These are phyloP conservation scores for Symbiodinium pilosum DNA, from an alignment of 73 alveolate genomes.

Conservation along the genomic window DNA sequence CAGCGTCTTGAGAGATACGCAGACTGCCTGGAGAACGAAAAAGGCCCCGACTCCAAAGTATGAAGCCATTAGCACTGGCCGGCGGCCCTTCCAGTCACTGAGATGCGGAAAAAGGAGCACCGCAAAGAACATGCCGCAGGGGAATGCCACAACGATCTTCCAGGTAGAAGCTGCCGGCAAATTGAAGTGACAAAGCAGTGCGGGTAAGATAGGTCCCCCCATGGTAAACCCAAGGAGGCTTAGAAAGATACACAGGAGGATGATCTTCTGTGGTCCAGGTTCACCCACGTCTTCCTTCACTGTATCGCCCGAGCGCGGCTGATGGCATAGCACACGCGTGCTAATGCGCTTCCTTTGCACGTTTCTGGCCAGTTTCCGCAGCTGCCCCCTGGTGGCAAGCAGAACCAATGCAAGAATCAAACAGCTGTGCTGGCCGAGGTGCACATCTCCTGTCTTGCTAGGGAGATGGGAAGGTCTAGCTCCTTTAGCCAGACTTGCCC, in stretches of 20 bases:
- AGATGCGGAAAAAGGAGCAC: not conserved
- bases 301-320: not conserved
- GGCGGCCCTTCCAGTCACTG: conserved; percentile 3
- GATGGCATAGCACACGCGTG: not conserved
- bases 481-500: conserved; percentile 9
- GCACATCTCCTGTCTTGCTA: not conserved
- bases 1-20: not conserved
- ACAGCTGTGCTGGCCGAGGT: conserved; percentile 3
- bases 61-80: not conserved
- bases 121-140: conserved; percentile 7
- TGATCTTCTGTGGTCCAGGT: conserved; percentile 11
- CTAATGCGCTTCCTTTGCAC: not conserved
- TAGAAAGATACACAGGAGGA: not conserved
- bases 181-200: not conserved
- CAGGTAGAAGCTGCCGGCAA: not conserved
- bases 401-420: not conserved
- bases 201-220: conserved; percentile 24
- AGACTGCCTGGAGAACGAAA: not conserved
- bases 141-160: not conserved
- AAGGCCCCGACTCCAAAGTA: conserved; percentile 7
- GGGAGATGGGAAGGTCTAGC: conserved; percentile 3
- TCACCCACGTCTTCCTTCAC: not conserved
- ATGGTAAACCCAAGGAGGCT: conserved; percentile 21
- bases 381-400: not conserved
- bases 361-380: not conserved